Evolutionary conservation across 2,329 filamentous ascomycete species (phyloP).

Genomic region (Byssochlamys sp.): DNA sequence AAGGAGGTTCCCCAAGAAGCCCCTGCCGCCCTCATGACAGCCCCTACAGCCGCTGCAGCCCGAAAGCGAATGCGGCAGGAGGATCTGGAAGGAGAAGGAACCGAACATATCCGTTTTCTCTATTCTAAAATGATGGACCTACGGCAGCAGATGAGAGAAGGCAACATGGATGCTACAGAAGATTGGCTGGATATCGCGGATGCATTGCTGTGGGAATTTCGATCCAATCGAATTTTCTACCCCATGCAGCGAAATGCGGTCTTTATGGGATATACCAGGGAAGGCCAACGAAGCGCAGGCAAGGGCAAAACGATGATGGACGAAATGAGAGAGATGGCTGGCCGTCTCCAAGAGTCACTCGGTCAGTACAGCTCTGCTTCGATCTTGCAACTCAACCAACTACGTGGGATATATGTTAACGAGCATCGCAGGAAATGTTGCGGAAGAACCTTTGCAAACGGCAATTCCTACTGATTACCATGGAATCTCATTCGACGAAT

Average conservation of each 20-base stretch:
- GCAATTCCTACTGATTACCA: conserved; percentile 52
- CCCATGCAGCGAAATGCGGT: conserved; percentile 43
- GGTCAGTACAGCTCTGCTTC: conserved; percentile 19
- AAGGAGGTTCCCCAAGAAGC: conserved; percentile 7
- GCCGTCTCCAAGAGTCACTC: conserved; percentile 33
- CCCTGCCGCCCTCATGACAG: conserved; percentile 10
- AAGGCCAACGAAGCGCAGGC: conserved; percentile 29
- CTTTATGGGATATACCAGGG: conserved; percentile 41
- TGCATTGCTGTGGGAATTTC: conserved; percentile 51
- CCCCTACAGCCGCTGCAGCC: conserved; percentile 7
- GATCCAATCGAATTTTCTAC: conserved; percentile 51
- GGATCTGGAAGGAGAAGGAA: conserved; percentile 27
- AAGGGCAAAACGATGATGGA: conserved; percentile 29
- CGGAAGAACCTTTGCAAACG: conserved; percentile 18
- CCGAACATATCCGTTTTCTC: conserved; percentile 36
- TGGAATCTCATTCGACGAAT: conserved; percentile 69
- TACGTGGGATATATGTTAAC: background rate
- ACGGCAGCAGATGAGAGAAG: conserved; percentile 39
- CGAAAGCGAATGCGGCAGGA: conserved; percentile 16
- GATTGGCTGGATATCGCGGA: conserved; percentile 53
- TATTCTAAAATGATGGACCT: conserved; percentile 40
- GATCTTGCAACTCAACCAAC: background rate
- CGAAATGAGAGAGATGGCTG: conserved; percentile 36
- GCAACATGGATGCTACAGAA: conserved; percentile 41
- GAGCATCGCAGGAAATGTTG: conserved; percentile 9